Percentiles rank a stretch among this genome's conserved stretches.
These are phyloP conservation scores for Solanum chiquidenum DNA, from an alignment of 257 asterid species.

Conservation along the genomic window DNA sequence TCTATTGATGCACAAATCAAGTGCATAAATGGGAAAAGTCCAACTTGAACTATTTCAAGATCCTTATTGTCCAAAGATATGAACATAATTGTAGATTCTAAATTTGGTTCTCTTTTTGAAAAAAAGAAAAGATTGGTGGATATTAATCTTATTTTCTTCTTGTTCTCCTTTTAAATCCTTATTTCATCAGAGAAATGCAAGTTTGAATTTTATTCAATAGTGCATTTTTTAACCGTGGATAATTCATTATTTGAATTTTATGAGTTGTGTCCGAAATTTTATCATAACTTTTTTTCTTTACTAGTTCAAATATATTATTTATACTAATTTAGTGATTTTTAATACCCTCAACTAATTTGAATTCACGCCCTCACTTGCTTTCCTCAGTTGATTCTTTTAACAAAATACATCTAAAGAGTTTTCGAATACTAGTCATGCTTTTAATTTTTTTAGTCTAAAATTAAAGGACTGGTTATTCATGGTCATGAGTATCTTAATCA, in stretches of 20 bases:
- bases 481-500: neutral
- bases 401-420: neutral
- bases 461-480: neutral
- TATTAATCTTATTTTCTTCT: neutral
- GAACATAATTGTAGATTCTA: neutral
- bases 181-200: neutral
- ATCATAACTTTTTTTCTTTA: neutral
- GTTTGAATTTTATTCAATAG: neutral
- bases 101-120: neutral
- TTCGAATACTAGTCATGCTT: neutral
- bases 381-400: neutral
- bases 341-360: neutral
- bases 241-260: neutral
- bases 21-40: neutral
- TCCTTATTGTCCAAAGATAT: neutral
- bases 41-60: neutral
- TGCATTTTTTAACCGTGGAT: accelerated
- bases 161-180: neutral
- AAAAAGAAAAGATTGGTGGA: neutral
- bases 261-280: neutral
- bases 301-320: neutral
- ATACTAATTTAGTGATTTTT: neutral
- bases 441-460: neutral
- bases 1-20: neutral
- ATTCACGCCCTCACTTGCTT: neutral